phyloP scores from a whole-genome alignment of 148 eudicot species.

The Nepenthes mirabilis region DNA sequence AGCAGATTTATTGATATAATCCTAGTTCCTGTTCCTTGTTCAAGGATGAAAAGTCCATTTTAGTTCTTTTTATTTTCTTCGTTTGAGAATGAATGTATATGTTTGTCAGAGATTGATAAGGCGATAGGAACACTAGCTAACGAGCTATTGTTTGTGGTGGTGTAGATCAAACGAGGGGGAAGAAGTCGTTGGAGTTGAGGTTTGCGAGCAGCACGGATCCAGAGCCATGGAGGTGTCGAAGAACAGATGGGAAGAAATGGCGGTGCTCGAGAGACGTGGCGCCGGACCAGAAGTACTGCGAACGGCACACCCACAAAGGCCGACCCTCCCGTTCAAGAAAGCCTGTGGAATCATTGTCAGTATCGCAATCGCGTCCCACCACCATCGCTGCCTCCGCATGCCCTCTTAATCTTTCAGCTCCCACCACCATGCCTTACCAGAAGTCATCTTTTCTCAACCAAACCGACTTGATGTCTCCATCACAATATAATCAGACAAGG shows the following conservation, averaged over 20 bases:
- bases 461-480: conserved; percentile 9
- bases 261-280: conserved; percentile 73
- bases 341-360: conserved; percentile 61
- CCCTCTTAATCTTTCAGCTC: conserved; percentile 7
- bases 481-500: conserved; percentile 34
- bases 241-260: conserved; percentile 91
- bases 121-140: neutral
- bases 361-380: neutral
- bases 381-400: neutral
- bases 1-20: neutral
- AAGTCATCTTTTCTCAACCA: conserved; percentile 11
- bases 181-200: conserved; percentile 31
- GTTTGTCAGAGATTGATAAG: neutral
- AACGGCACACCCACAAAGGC: conserved; percentile 64
- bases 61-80: neutral
- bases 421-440: conserved; percentile 10
- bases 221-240: conserved; percentile 82
- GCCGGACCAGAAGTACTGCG: conserved; percentile 83
- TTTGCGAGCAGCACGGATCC: conserved; percentile 31
- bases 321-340: conserved; percentile 85
- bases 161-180: neutral
- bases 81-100: neutral
- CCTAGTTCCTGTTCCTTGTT: neutral
- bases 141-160: neutral
- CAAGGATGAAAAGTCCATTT: neutral